Evolutionary conservation across 1,284 basidiomycete genomes (phyloP), one percentile per base, ranked within the genome.

Genomic region (Wallemia mellicola): DNA sequence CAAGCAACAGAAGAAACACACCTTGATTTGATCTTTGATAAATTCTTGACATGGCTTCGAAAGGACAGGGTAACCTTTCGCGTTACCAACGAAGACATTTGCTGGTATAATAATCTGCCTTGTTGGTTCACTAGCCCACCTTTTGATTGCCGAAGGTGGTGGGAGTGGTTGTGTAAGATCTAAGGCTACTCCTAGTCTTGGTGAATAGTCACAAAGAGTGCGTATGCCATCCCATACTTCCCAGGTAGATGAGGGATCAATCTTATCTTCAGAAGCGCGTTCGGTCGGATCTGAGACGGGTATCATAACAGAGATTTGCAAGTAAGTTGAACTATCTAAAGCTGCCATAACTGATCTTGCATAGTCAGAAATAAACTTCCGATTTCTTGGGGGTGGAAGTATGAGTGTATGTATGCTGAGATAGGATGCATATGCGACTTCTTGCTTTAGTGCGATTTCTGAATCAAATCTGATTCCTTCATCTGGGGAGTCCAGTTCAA

Each of bases 201-300:
- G 76, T 68, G 82, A 82, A 69, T 91, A 92, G 59, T 80, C 81
- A 70, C 92, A 96, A 22, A 95, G 75, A 1, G 81, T 80, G 61
- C 89, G 76, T 61, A 98, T 85, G 57, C 81, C 77, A 69, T 96
- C 91, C 94, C 94, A 99, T 76, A 89, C 88, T 69, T 98, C 91
- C 91, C 92, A 99, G 1, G 84, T 86, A 2, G 79, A 80, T 66
- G 83, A 82, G 24, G 85, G 75, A 63, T 86, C 82, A 5, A 74
- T 74, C 63, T 76, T 59, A 73, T 27, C 22, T 24, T 30, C 22
- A 1, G 60, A 59, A 11, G 59, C 61, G 59, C 63, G 63, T 58
- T 59, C 62, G 57, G 63, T 59, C 7, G 64, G 65, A 9, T 65
- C 66, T 11, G 67, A 67, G 38, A 69, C 61, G 2, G 67, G 67